Base-by-base conservation (phyloP, 331 rosid genomes). In the Spiraea crenata region DNA sequence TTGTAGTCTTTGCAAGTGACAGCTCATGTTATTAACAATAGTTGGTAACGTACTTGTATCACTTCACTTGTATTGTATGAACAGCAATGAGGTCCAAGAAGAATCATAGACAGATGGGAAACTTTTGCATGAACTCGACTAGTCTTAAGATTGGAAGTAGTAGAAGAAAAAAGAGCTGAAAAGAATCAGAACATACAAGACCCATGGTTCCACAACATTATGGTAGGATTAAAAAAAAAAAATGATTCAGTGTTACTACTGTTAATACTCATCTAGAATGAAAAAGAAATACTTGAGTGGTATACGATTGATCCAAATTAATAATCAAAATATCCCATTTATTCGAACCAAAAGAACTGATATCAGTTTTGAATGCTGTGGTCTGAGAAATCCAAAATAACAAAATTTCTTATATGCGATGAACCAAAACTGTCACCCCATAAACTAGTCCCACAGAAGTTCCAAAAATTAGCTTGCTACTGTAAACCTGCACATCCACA, bases 281-380 rank as follows among this genome's bases (percentile, higher is more conserved):
- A 17, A 12, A 61, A 8, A 73, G 7, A 50, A 25, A 73, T 42
- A 66, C 2, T 25, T 25, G 82, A 72, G 88, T 74, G 83, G 79
- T 87, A 79, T 87, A 77, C 89, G 77, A 69, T 35, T 79, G 62
- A 82, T 73, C 81, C 79, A 78, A 81, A 81, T 66, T 66, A 88
- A 78, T 73, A 70, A 65, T 78, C 86, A 65, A 79, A 77, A 47
- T 25, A 25, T 69, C 82, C 76, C 40, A 63, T 77, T 79, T 71
- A 57, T 82, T 54, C 49, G 61, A 71, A 35, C 58, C 14, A 65
- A 78, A 74, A 65, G 69, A 63, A 57, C 67, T 72, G 67, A 69
- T 50, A 57, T 63, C 16, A 64, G 56, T 77, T 73, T 79, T 55
- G 10, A 80, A 69, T 71, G 79, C 57, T 69, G 77, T 60, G 84